Evolutionary conservation across 192 early-diverging fungal species (phyloP).

Genomic region (Coemansia sp.): DNA sequence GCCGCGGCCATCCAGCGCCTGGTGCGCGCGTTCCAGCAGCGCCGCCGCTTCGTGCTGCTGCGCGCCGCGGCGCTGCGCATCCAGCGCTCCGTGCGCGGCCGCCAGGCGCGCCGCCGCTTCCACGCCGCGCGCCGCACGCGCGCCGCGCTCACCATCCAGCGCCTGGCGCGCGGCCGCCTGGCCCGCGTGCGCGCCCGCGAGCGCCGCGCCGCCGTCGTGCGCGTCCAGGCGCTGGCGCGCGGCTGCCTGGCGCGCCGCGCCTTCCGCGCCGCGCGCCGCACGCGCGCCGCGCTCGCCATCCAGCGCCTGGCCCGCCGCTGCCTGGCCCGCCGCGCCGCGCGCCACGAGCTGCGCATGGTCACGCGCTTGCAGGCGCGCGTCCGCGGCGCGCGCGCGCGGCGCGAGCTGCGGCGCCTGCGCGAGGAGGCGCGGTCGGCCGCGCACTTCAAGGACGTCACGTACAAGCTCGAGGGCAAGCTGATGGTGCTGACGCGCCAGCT

Average conservation of each 20-base stretch:
- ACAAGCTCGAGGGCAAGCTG: conserved; percentile 94
- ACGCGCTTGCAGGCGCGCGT: conserved; percentile 79
- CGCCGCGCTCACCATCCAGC: conserved; percentile 78
- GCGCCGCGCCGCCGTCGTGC: conserved; percentile 51
- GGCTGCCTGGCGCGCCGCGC: conserved; percentile 63
- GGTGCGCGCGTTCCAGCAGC: conserved; percentile 67
- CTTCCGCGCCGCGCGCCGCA: conserved; percentile 60
- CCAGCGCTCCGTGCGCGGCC: conserved; percentile 66
- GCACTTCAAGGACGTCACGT: conserved; percentile 92
- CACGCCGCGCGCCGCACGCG: conserved; percentile 58
- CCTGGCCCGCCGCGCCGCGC: conserved; percentile 61
- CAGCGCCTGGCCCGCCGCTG: conserved; percentile 73
- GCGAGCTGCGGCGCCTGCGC: conserved; percentile 67
- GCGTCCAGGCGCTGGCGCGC: conserved; percentile 67
- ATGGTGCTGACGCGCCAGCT: conserved; percentile 87
- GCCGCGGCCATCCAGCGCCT: conserved; percentile 90
- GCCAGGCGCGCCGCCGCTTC: conserved; percentile 57
- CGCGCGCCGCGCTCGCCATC: conserved; percentile 71
- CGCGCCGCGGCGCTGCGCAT: conserved; percentile 63
- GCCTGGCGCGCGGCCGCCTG: conserved; percentile 63
- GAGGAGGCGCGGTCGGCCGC: conserved; percentile 85
- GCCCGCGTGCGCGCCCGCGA: conserved; percentile 53
- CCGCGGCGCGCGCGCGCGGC: conserved; percentile 70
- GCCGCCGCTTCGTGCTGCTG: conserved; percentile 51
- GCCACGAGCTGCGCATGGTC: conserved; percentile 57